Conservation (phyloP, 129 eudicot genomes). For the Flaveria bidentis region DNA sequence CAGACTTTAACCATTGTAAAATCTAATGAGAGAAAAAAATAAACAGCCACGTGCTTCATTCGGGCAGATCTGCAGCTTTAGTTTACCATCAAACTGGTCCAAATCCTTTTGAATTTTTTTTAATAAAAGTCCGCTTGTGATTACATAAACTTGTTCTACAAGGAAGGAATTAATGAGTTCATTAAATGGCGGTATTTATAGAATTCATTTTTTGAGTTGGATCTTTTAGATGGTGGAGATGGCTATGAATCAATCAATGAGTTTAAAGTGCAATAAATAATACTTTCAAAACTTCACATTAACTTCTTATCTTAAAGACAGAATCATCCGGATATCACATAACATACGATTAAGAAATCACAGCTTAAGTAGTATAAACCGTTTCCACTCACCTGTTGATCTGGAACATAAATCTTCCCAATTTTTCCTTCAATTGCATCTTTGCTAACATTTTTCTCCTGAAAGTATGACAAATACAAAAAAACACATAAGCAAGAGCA, state of each 20-base stretch:
- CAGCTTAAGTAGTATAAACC: not conserved
- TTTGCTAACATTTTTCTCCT: slow-evolving; percentile 85
- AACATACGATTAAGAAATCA: too few relatives aligned
- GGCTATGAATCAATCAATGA: too few relatives aligned
- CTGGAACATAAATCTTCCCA: slow-evolving; percentile 88
- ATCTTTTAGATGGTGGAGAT: too few relatives aligned
- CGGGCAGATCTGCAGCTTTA: not conserved
- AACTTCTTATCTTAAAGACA: too few relatives aligned
- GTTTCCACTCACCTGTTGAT: slow-evolving; percentile 68
- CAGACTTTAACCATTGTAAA: too few relatives aligned
- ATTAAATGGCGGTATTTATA: too few relatives aligned
- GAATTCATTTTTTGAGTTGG: too few relatives aligned
- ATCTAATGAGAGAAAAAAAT: not conserved
- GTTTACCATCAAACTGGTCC: not conserved
- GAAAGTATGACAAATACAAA: slow-evolving; percentile 27
- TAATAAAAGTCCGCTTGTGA: not conserved
- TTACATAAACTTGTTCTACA: not conserved
- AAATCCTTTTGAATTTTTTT: too few relatives aligned
- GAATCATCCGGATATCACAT: too few relatives aligned
- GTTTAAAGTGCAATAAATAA: too few relatives aligned
- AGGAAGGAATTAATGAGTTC: too few relatives aligned
- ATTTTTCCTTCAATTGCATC: slow-evolving; percentile 73
- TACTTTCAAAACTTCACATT: too few relatives aligned
- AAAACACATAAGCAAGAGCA: not conserved
- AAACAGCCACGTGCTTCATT: not conserved